Base-by-base conservation (phyloP, 805 yeast genomes). In the Candida odintsovae region DNA sequence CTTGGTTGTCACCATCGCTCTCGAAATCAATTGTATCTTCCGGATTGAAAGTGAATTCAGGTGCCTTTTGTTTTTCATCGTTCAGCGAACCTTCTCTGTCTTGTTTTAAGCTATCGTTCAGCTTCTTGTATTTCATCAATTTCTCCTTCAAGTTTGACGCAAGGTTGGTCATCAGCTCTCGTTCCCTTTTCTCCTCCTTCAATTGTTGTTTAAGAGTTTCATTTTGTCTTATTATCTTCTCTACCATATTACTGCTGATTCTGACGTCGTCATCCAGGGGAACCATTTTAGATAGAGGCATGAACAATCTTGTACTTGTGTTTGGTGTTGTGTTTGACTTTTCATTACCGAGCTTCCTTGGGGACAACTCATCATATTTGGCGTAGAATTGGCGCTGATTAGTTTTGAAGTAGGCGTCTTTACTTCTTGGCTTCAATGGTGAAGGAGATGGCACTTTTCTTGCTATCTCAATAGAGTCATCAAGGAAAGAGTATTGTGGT, bases 231-330 rank as follows among this genome's bases (percentile, higher is more conserved):
- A 66, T 59, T 28, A 69, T 54, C 44, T 64, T 65, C 45, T 70
- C 75, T 18, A 68, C 57, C 63, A 67, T 65, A 42, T 65, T 61
- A 4, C 70, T 59, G 41, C 62, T 66, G 35, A 64, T 56, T 44
- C 62, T 63, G 43, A 66, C 64, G 40, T 65, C 69, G 29, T 65
- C 70, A 19, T 52, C 55, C 2, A 55, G 41, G 2, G 58, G 62
- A 2, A 58, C 53, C 6, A 49, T 47, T 3, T 43, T 38, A 11
- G 33, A 18, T 3, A 58, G 37, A 21, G 50, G 50, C 31, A 50
- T 56, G 43, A 59, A 58, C 15, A 58, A 47, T 21, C 61, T 52
- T 16, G 56, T 49, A 10, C 45, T 41, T 7, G 55, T 43, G 12
- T 43, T 41, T 9, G 56, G 40, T 18, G 58, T 52, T 5, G 50